These are phyloP conservation scores for Didymella keratinophila DNA, from an alignment of 2,329 filamentous ascomycete genomes.

Conservation along the genomic window DNA sequence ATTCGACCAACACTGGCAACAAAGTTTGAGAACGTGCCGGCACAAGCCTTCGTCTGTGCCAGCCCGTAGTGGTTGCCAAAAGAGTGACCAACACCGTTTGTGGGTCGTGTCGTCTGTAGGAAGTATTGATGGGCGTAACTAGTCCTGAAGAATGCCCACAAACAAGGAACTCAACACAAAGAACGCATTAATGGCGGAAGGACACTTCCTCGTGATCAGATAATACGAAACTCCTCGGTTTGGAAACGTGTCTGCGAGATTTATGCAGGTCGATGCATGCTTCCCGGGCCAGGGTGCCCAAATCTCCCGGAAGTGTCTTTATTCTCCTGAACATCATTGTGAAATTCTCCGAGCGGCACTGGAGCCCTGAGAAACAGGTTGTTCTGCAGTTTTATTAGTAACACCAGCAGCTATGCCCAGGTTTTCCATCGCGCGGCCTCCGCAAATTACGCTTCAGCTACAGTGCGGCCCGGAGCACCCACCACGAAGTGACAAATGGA, in stretches of 20 bases:
- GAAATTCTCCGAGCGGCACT: constrained; percentile 18
- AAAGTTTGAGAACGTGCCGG: constrained; percentile 24
- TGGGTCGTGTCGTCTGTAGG: constrained; percentile 19
- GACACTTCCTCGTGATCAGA: constrained; percentile 5
- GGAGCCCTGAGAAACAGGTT: constrained; percentile 4
- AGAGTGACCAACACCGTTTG: constrained; percentile 23
- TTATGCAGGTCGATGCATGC: constrained; percentile 15
- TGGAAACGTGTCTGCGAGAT: constrained; percentile 9
- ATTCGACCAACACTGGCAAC: constrained; percentile 21
- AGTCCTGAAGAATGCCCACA: not conserved
- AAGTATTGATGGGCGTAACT: constrained; percentile 15
- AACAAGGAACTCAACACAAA: constrained; percentile 1
- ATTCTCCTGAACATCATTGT: constrained; percentile 20
- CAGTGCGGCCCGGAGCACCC: constrained; percentile 30
- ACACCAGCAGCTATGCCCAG: not conserved
- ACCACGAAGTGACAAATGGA: constrained; percentile 18
- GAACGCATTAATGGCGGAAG: constrained; percentile 4
- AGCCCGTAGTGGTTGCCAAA: constrained; percentile 19
- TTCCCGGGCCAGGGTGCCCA: constrained; percentile 2
- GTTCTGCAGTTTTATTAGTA: constrained; percentile 10
- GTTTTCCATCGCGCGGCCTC: constrained; percentile 18
- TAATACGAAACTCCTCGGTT: constrained; percentile 11
- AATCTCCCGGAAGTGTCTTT: constrained; percentile 8
- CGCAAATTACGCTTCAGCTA: constrained; percentile 25
- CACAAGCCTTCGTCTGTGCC: constrained; percentile 17